Conservation (phyloP, 306 rosid species). For the Citrullus amarus region DNA sequence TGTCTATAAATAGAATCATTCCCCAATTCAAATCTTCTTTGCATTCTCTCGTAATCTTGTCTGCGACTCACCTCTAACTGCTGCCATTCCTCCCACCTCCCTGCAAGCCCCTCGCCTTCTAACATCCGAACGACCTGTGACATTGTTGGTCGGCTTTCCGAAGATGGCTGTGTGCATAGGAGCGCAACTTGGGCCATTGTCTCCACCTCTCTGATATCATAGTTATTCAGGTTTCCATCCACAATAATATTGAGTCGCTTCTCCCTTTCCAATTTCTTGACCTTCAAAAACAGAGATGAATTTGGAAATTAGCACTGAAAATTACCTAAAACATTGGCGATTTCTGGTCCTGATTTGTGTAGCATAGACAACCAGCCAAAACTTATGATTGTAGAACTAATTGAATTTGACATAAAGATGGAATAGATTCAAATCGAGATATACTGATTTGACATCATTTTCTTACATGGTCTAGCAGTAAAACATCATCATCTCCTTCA, state of each 20-base stretch:
- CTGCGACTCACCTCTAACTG: slow-evolving; percentile 74
- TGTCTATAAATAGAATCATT: slow-evolving; percentile 82
- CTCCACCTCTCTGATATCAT: slow-evolving; percentile 68
- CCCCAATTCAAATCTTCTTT: slow-evolving; percentile 95
- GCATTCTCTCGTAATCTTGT: slow-evolving; percentile 78
- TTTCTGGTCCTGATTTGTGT: background rate
- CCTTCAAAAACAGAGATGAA: slow-evolving; percentile 26
- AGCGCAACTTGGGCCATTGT: slow-evolving; percentile 88
- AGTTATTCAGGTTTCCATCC: slow-evolving; percentile 57
- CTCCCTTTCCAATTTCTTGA: slow-evolving; percentile 88
- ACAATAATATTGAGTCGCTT: slow-evolving; percentile 66
- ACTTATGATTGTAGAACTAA: background rate
- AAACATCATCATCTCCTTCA: slow-evolving; percentile 94
- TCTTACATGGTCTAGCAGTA: slow-evolving; percentile 90
- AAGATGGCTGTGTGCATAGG: slow-evolving; percentile 87
- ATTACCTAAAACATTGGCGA: no score
- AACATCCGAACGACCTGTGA: slow-evolving; percentile 94
- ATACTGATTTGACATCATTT: background rate
- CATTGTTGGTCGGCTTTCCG: slow-evolving; percentile 90
- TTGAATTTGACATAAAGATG: background rate
- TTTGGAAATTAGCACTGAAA: background rate
- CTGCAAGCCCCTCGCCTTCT: slow-evolving; percentile 98
- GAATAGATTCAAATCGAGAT: background rate
- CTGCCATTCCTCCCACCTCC: slow-evolving; percentile 99
- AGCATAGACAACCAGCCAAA: background rate